Conservation (phyloP, 2,329 filamentous ascomycete species). For the Nemania sp. region DNA sequence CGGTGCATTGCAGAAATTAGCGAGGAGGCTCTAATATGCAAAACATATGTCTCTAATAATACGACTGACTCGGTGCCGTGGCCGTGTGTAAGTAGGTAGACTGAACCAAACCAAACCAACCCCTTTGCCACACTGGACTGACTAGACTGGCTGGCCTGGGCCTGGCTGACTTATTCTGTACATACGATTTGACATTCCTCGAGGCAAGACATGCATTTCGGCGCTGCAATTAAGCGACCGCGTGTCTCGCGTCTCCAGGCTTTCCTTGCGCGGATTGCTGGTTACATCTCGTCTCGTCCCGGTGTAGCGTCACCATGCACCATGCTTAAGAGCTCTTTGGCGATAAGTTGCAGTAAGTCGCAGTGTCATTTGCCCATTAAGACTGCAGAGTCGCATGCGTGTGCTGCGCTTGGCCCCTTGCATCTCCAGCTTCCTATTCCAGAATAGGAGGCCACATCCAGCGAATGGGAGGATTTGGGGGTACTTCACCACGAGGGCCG, state of each 20-base stretch:
- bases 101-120: no score
- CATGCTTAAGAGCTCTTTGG: slow-evolving; percentile 14
- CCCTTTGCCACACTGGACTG: no score
- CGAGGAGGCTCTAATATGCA: slow-evolving; percentile 23
- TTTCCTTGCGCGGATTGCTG: neutral
- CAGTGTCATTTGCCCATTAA: slow-evolving; percentile 10
- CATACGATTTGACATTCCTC: neutral
- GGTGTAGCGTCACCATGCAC: slow-evolving; percentile 3
- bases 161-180: no score
- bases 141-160: no score
- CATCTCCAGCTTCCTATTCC: slow-evolving; percentile 37
- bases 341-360: slow-evolving; percentile 19
- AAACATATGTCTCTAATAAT: slow-evolving; percentile 19
- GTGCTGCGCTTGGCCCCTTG: slow-evolving; percentile 32
- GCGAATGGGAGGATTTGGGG: slow-evolving; percentile 29
- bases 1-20: slow-evolving; percentile 14
- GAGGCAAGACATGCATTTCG: neutral
- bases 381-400: slow-evolving; percentile 15
- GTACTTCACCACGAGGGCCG: slow-evolving; percentile 17
- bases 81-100: no score
- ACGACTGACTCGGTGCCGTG: neutral
- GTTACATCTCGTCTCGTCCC: slow-evolving; percentile 17
- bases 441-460: slow-evolving; percentile 27
- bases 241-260: neutral
- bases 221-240: slow-evolving; percentile 7